Evolutionary conservation across 345 rosid genomes (phyloP).

Genomic region (Eucalyptus rudis): DNA sequence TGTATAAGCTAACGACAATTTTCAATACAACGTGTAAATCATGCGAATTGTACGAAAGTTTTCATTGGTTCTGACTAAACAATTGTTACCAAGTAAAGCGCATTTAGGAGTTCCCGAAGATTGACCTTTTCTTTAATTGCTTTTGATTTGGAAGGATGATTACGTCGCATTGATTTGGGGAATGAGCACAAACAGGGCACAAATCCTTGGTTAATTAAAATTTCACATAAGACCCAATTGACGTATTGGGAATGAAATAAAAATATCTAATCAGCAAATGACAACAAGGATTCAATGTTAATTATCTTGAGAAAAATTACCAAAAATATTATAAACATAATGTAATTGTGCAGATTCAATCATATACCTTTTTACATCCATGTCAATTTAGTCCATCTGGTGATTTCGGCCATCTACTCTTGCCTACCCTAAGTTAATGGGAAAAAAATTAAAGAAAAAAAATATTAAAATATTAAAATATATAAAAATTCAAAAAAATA

Average conservation of each 20-base stretch:
- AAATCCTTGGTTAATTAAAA: background rate
- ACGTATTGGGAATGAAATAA: background rate
- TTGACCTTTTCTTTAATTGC: background rate
- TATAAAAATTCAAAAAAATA: no score
- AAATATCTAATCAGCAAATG: background rate
- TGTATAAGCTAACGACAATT: background rate
- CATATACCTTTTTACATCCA: accelerated
- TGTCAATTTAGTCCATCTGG: accelerated
- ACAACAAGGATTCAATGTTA: background rate
- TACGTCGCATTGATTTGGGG: background rate
- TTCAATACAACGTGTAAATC: background rate
- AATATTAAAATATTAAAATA: no score
- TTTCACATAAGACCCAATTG: background rate
- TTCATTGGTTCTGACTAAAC: background rate
- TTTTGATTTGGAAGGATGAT: background rate
- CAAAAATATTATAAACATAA: no score
- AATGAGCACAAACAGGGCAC: background rate
- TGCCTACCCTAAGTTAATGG: accelerated
- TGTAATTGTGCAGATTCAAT: no score
- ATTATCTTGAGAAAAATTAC: background rate
- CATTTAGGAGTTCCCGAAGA: background rate
- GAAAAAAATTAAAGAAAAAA: no score
- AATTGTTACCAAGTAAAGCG: background rate
- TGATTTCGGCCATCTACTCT: no score
- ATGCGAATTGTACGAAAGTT: background rate